Conservation (phyloP, 495 filamentous ascomycete genomes). For the Peziza echinospora region DNA sequence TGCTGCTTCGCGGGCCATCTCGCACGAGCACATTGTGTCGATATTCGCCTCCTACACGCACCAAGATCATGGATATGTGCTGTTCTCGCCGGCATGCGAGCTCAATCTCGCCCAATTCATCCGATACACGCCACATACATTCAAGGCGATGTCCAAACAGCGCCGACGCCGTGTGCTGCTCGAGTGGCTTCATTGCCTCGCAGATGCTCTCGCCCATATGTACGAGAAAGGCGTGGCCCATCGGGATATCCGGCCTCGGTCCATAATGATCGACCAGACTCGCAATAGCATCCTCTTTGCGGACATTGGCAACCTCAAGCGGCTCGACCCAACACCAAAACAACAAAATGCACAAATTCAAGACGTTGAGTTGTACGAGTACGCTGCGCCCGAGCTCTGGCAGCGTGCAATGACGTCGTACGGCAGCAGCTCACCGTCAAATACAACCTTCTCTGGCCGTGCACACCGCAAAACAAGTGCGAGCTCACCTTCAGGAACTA, state of each 20-base stretch:
- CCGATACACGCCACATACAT: conserved; percentile 37
- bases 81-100: conserved; percentile 56
- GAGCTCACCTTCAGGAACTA: conserved; percentile 2
- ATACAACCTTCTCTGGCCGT: conserved; percentile 14
- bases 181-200: conserved; percentile 75
- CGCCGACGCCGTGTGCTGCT: conserved; percentile 46
- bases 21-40: conserved; percentile 62
- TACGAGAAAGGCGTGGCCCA: conserved; percentile 54
- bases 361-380: conserved; percentile 70
- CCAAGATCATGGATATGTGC: conserved; percentile 45
- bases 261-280: conserved; percentile 48
- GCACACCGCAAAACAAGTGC: conserved; percentile 10
- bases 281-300: conserved; percentile 47
- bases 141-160: conserved; percentile 52
- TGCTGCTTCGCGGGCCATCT: conserved; percentile 36
- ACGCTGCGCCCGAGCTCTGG: conserved; percentile 68
- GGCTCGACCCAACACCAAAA: conserved; percentile 24
- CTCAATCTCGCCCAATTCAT: conserved; percentile 60
- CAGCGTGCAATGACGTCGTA: conserved; percentile 12
- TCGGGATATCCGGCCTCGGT: conserved; percentile 64
- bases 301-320: conserved; percentile 46
- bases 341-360: conserved; percentile 29
- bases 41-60: conserved; percentile 63
- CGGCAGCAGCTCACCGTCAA: conserved; percentile 21
- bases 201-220: conserved; percentile 53